Percentiles rank a stretch among this genome's conserved stretches.
Conservation (phyloP, 192 early-diverging fungal genomes). For the Funneliformis geosporum region DNA sequence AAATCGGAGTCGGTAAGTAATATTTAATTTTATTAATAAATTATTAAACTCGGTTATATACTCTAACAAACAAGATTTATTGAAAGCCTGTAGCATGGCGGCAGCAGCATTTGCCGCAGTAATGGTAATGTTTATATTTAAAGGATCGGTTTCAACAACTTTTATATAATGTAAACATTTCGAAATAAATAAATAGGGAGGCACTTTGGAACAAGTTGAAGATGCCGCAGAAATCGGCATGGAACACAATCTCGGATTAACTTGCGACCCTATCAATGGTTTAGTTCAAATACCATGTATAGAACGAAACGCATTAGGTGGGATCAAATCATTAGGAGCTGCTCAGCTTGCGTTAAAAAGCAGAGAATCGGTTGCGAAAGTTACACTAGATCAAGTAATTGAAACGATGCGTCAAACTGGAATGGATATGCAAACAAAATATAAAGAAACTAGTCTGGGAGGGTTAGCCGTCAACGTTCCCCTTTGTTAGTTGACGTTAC, state of each 20-base stretch:
- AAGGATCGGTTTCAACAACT: background rate
- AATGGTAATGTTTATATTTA: conserved; percentile 55
- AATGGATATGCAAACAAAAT: conserved; percentile 90
- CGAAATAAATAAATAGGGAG: background rate
- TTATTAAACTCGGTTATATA: background rate
- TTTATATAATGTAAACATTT: background rate
- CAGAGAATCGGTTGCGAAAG: conserved; percentile 78
- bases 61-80: background rate
- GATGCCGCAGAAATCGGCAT: conserved; percentile 98
- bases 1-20: conserved; percentile 78
- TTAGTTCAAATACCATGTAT: conserved; percentile 97
- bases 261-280: conserved; percentile 89
- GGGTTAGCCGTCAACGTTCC: conserved; percentile 93
- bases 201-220: conserved; percentile 59
- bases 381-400: conserved; percentile 93
- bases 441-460: conserved; percentile 95
- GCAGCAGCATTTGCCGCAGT: conserved; percentile 95
- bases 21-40: background rate
- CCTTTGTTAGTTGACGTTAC: conserved; percentile 53
- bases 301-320: conserved; percentile 91
- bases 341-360: conserved; percentile 94
- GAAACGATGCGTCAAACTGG: conserved; percentile 95
- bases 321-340: conserved; percentile 95
- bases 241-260: conserved; percentile 84
- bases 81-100: conserved; percentile 87